A percentile compares a stretch with the other conserved stretches of the same genome.
Evolutionary conservation across 2,329 filamentous ascomycete genomes (phyloP).

Genomic region (Dryadomyces quercivorus): DNA sequence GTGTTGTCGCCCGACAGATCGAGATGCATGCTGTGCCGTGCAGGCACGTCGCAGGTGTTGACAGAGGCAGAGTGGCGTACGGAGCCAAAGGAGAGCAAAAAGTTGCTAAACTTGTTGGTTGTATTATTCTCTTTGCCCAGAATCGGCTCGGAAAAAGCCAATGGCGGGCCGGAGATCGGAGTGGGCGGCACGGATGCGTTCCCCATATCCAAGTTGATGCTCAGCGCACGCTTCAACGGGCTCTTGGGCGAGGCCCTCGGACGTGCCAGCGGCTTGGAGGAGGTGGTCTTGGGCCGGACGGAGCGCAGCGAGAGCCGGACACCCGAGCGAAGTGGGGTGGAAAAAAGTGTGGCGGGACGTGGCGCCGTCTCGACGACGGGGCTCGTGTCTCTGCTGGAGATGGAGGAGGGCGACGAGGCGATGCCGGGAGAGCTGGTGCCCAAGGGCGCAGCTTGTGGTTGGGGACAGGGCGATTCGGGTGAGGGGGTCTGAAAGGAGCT

Average conservation of each 20-base stretch:
- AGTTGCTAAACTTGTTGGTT: conserved; percentile 16
- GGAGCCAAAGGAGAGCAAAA: conserved; percentile 25
- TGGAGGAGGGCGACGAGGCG: neutral
- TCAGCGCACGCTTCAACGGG: conserved; percentile 67
- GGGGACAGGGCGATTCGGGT: conserved; percentile 37
- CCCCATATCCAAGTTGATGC: conserved; percentile 55
- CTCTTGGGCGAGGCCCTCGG: conserved; percentile 65
- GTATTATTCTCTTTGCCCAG: conserved; percentile 29
- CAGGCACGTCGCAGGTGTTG: conserved; percentile 31
- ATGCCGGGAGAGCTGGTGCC: conserved; percentile 5
- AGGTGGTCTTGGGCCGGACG: conserved; percentile 45
- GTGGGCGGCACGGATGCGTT: conserved; percentile 39
- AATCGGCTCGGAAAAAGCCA: conserved; percentile 9
- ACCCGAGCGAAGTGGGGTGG: conserved; percentile 54
- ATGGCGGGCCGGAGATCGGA: conserved; percentile 25
- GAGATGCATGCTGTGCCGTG: conserved; percentile 43
- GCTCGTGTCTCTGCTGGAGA: neutral
- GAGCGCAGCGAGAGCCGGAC: conserved; percentile 55
- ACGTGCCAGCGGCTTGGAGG: conserved; percentile 42
- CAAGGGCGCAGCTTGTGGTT: conserved; percentile 10
- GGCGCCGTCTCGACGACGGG: neutral
- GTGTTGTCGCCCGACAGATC: conserved; percentile 43
- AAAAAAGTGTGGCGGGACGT: conserved; percentile 30
- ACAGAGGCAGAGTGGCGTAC: conserved; percentile 25
- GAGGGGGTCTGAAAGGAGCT: conserved; percentile 45